Evolutionary conservation across 1,139 yeast genomes (phyloP).

Genomic region (Protomyces inundatus): DNA sequence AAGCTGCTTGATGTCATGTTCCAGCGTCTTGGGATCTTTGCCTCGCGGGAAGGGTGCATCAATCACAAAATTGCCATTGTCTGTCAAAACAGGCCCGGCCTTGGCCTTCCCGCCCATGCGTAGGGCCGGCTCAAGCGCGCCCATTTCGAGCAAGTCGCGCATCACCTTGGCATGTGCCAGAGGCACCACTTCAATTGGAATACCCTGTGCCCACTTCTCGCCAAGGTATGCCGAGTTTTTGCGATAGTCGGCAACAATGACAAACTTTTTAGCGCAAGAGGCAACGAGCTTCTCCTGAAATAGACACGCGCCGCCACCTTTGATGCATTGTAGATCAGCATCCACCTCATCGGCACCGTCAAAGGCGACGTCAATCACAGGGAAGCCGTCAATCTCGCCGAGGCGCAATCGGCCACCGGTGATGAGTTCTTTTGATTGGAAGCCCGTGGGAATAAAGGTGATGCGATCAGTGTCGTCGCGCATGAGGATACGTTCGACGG

Average conservation of each 20-base stretch:
- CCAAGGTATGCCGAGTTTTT: conserved; percentile 70
- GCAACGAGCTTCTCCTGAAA: conserved; percentile 96
- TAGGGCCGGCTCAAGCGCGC: conserved; percentile 60
- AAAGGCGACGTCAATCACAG: conserved; percentile 76
- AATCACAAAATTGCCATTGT: conserved; percentile 85
- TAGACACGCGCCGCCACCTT: conserved; percentile 98
- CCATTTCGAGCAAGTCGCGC: conserved; percentile 55
- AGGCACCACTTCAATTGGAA: conserved; percentile 94
- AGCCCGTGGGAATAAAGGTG: conserved; percentile 90
- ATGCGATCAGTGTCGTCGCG: conserved; percentile 45
- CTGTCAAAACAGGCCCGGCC: conserved; percentile 98
- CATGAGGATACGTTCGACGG: conserved; percentile 89
- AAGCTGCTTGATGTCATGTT: conserved; percentile 56
- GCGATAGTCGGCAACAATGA: conserved; percentile 89
- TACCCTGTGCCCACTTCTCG: conserved; percentile 77
- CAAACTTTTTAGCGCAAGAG: conserved; percentile 64
- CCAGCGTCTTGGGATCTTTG: conserved; percentile 46
- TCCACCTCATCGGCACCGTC: conserved; percentile 99
- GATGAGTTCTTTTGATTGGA: conserved; percentile 84
- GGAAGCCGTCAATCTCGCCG: conserved; percentile 74
- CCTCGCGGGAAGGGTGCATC: conserved; percentile 91
- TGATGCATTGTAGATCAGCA: conserved; percentile 69
- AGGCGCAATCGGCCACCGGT: conserved; percentile 70
- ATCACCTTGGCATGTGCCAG: conserved; percentile 74
- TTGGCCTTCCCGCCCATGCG: conserved; percentile 87